Conservation (phyloP, 176 grass and related monocot species). For the Eragrostis nindensis region DNA sequence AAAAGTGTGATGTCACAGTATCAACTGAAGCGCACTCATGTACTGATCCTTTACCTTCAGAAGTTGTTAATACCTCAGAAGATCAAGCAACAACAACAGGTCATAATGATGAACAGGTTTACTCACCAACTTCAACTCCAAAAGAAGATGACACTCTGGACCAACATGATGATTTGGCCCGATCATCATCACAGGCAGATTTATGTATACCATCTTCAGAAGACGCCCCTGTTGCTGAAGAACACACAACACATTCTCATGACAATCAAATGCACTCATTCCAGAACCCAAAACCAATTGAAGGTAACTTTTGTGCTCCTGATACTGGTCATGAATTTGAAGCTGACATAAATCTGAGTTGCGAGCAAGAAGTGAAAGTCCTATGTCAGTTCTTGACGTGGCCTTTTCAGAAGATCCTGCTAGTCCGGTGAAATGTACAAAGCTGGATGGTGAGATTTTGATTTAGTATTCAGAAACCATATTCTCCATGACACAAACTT, state of each 20-base stretch:
- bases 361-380: constrained; percentile 59
- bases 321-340: constrained; percentile 23
- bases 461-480: constrained; percentile 17
- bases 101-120: constrained; percentile 31
- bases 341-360: constrained; percentile 37
- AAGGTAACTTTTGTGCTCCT: constrained; percentile 48
- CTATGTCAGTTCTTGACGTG: constrained; percentile 65
- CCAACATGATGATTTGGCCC: constrained; percentile 16
- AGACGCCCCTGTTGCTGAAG: constrained; percentile 12
- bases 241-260: background rate
- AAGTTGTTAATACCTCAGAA: constrained; percentile 36
- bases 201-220: constrained; percentile 18
- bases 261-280: constrained; percentile 32
- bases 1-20: background rate
- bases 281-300: constrained; percentile 38
- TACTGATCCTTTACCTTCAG: constrained; percentile 24
- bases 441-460: constrained; percentile 61
- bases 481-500: background rate
- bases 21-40: background rate
- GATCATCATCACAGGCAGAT: background rate
- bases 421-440: constrained; percentile 29
- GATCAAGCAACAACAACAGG: constrained; percentile 5
- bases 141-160: constrained; percentile 37
- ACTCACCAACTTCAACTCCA: constrained; percentile 25
- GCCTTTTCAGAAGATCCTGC: constrained; percentile 54